Evolutionary conservation across 257 asterid species (phyloP).

Genomic region (Fraxinus cuspidata): DNA sequence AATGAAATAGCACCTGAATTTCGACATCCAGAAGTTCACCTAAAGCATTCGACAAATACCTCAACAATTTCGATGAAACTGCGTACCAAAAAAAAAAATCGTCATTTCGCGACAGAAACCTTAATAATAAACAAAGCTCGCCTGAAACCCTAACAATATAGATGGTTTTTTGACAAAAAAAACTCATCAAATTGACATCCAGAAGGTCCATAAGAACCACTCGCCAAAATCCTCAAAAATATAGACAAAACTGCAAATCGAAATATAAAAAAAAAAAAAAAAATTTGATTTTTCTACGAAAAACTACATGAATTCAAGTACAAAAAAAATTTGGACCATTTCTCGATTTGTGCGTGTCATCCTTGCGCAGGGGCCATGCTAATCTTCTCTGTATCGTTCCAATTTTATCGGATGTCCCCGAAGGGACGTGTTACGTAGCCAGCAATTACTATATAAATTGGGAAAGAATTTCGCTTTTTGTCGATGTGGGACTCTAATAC

Average conservation of each 20-base stretch:
- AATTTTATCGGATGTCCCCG: slow-evolving; percentile 11
- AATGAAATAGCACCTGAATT: not conserved
- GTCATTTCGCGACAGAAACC: not conserved
- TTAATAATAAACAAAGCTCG: too few species aligned
- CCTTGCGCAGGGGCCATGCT: slow-evolving; percentile 92
- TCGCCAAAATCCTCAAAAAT: too few species aligned
- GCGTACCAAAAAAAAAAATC: not conserved
- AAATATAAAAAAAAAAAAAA: too few species aligned
- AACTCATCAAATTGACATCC: too few species aligned
- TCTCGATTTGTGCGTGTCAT: slow-evolving; percentile 33
- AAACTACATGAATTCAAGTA: too few species aligned
- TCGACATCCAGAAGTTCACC: not conserved
- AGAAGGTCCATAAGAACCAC: too few species aligned
- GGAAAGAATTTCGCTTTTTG: fast-evolving
- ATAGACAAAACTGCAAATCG: not conserved
- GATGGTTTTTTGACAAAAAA: not conserved
- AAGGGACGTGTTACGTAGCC: not conserved
- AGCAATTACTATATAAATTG: not conserved
- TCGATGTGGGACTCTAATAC: not conserved
- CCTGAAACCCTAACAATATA: not conserved
- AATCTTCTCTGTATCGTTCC: slow-evolving; percentile 65
- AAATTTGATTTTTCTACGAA: too few species aligned
- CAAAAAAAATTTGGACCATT: too few species aligned
- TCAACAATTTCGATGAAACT: not conserved
- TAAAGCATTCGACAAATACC: not conserved